Conservation (phyloP, 305 asterid species). For the Fraxinus platypoda region DNA sequence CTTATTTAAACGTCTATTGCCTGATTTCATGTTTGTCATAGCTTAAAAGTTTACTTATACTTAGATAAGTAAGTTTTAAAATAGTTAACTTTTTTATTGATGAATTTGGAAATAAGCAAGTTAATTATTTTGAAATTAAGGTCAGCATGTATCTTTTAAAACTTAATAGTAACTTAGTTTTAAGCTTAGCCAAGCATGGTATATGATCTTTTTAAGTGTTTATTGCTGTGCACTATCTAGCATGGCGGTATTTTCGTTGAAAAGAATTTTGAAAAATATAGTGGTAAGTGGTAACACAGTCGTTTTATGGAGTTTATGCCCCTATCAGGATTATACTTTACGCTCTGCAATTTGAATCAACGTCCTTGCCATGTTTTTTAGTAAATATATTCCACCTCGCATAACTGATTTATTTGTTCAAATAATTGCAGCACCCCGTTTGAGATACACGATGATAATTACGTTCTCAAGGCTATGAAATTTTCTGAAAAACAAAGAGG, state of each 20-base stretch:
- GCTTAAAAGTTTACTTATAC: neutral
- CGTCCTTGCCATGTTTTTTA: neutral
- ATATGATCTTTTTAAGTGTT: neutral
- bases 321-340: neutral
- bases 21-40: neutral
- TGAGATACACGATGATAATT: slow-evolving; percentile 90
- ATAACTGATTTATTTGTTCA: neutral
- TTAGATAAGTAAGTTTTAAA: neutral
- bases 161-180: neutral
- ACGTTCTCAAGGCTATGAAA: slow-evolving; percentile 89
- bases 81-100: neutral
- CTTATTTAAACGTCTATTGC: neutral
- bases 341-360: neutral
- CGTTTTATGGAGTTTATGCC: too few species aligned
- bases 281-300: too few species aligned
- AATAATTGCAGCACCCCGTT: slow-evolving; percentile 72
- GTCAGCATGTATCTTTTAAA: neutral
- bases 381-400: neutral
- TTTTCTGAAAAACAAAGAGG: slow-evolving; percentile 40
- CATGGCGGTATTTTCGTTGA: neutral
- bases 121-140: neutral
- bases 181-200: neutral
- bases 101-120: neutral
- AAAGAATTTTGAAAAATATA: neutral
- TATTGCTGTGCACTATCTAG: neutral